Conservation (phyloP, 768 basidiomycete genomes). For the Leccinum obscurum region DNA sequence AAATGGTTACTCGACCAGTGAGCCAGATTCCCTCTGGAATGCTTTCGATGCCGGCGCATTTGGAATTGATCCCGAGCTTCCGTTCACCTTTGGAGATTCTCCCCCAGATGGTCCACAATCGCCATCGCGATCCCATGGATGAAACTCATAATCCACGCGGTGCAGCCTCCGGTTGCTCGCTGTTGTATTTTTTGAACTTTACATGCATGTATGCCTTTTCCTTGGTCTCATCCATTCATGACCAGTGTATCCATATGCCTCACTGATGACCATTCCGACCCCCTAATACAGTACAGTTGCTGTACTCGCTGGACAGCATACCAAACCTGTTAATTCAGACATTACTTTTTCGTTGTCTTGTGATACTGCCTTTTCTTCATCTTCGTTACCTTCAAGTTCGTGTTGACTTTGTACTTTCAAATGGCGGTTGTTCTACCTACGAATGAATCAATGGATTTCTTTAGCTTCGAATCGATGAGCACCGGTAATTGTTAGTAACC, state of each 20-base stretch:
- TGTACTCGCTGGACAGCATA: conserved; percentile 27
- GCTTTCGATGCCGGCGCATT: conserved; percentile 75
- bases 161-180: background rate
- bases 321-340: conserved; percentile 28
- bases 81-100: conserved; percentile 56
- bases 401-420: conserved; percentile 11
- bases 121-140: conserved; percentile 25
- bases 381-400: background rate
- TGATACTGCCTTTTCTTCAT: conserved; percentile 1
- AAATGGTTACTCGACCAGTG: conserved; percentile 37
- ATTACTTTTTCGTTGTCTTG: conserved; percentile 9
- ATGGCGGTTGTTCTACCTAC: conserved; percentile 1
- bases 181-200: conserved; percentile 14
- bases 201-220: conserved; percentile 15
- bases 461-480: background rate
- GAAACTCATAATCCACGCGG: conserved; percentile 2
- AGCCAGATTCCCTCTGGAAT: conserved; percentile 49
- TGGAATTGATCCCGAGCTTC: conserved; percentile 74
- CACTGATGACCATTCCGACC: conserved; percentile 18
- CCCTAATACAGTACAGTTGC: conserved; percentile 27
- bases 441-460: conserved; percentile 10
- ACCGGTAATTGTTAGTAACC: conserved; percentile 9
- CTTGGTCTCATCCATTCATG: conserved; percentile 6
- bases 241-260: conserved; percentile 35
- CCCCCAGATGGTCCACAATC: conserved; percentile 31